These are phyloP conservation scores for Fomitopsis pinicola DNA, from an alignment of 1,284 basidiomycete species.

Conservation along the genomic window DNA sequence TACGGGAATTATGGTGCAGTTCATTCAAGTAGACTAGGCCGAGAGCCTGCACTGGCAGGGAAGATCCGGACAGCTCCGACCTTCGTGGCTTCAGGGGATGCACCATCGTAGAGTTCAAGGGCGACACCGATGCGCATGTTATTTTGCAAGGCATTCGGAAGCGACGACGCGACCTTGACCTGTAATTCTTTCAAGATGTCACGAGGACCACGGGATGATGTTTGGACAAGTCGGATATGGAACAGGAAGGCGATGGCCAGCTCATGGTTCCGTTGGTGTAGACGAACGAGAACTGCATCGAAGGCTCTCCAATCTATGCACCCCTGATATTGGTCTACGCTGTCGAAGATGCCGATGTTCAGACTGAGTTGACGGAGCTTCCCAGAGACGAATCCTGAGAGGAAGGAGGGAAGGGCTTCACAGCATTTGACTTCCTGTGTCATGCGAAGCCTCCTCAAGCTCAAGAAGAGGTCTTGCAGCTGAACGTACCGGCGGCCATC, in stretches of 20 bases:
- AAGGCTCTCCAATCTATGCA: neutral
- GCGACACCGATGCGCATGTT: too few relatives aligned
- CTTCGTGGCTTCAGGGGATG: too few relatives aligned
- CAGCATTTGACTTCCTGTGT: neutral
- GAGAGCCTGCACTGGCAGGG: too few relatives aligned
- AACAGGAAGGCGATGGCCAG: neutral
- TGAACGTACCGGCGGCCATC: neutral
- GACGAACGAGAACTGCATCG: neutral
- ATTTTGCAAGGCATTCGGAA: too few relatives aligned
- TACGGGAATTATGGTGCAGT: too few relatives aligned
- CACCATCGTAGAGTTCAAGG: too few relatives aligned
- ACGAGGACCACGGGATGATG: too few relatives aligned
- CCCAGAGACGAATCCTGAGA: neutral
- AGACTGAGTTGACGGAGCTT: neutral
- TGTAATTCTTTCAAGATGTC: too few relatives aligned
- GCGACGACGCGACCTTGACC: too few relatives aligned
- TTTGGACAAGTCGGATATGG: too few relatives aligned
- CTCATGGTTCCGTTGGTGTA: neutral
- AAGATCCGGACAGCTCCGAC: too few relatives aligned
- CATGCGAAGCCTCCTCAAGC: neutral
- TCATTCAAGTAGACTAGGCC: too few relatives aligned
- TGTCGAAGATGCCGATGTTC: neutral
- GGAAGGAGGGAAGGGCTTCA: neutral
- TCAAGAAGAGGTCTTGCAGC: neutral
- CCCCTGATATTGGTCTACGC: neutral